phyloP scores from a whole-genome alignment of 1,284 basidiomycete genomes.

The Puccinia coronata region DNA sequence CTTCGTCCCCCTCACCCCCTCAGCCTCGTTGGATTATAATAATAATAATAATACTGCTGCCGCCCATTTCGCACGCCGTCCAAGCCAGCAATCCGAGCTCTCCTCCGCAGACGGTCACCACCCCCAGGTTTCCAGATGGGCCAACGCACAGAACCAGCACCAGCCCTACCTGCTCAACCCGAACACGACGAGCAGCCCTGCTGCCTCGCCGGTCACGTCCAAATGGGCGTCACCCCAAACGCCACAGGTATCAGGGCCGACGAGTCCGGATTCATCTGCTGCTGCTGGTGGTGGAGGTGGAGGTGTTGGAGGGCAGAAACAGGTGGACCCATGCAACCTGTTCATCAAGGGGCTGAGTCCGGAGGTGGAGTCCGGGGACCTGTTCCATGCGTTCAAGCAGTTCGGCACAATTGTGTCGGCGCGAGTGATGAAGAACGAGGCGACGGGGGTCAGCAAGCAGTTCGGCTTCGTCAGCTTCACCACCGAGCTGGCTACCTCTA shows the following conservation, averaged over 20 bases:
- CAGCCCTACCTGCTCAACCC: conserved; percentile 66
- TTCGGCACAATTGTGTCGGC: conserved; percentile 66
- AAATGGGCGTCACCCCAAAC: conserved; percentile 67
- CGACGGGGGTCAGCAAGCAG: conserved; percentile 73
- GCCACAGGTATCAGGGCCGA: conserved; percentile 65
- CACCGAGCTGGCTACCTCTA: conserved; percentile 63
- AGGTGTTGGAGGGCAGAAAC: conserved; percentile 74
- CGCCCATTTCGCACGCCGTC: too few species aligned
- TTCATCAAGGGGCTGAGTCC: conserved; percentile 80
- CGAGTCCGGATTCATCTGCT: conserved; percentile 71
- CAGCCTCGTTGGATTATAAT: neutral
- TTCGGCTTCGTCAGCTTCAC: conserved; percentile 89
- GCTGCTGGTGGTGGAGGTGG: too few species aligned
- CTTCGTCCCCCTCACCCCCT: conserved; percentile 32
- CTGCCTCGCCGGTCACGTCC: conserved; percentile 59
- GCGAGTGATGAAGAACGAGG: conserved; percentile 86
- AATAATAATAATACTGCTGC: too few species aligned
- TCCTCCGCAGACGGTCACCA: conserved; percentile 2
- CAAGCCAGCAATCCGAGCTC: neutral
- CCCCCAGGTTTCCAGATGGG: conserved; percentile 54
- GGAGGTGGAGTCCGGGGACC: conserved; percentile 76
- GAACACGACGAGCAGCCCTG: conserved; percentile 59
- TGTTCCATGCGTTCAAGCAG: conserved; percentile 71
- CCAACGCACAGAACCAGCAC: conserved; percentile 48
- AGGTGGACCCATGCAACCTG: conserved; percentile 86